Base-by-base conservation (phyloP, 768 basidiomycete species). In the Boletus rubroflammeus region DNA sequence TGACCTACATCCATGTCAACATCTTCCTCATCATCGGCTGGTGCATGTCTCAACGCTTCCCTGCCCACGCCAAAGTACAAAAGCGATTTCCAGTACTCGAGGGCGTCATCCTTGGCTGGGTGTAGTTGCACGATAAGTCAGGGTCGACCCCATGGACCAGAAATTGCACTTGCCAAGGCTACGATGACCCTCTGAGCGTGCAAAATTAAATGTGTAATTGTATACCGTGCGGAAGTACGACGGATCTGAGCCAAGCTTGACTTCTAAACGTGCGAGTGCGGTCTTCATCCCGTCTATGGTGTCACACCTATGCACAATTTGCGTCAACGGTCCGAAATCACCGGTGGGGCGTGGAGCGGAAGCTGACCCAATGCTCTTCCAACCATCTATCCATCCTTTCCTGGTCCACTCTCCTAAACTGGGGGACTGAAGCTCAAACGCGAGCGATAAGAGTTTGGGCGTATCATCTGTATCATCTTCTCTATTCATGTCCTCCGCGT, bases 401-500 rank as follows among this genome's bases (percentile, higher is more conserved):
- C 74, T 78, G 31, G 75, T 76, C 85, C 91, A 96, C 53, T 79
- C 76, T 2, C 88, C 91, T 48, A 95, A 74, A 55, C 73, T 63
- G 0, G 86, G 87, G 5, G 88, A 88, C 64, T 88, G 85, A 25
- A 93, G 78, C 62, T 93, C 89, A 62, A 78, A 90, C 9, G 92
- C 93, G 38, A 96, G 74, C 6, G 88, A 83, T 40, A 95, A 79
- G 48, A 95, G 74, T 8, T 63, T 66, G 13, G 92, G 89, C 23
- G 90, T 85, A 62, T 94, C 89, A 58, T 91, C 90, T 1, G 90
- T 85, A 62, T 94, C 89, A 58, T 91, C 90, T 1, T 89, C 75
- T 15, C 90, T 83, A 1, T 65, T 72, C 1, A 91, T 73, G 61
- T 89, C 89, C 60, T 81, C 73, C 7, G 62, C 66, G 32, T 65